phyloP scores from a whole-genome alignment of 495 filamentous ascomycete genomes.

The Aeminium ludgeri region DNA sequence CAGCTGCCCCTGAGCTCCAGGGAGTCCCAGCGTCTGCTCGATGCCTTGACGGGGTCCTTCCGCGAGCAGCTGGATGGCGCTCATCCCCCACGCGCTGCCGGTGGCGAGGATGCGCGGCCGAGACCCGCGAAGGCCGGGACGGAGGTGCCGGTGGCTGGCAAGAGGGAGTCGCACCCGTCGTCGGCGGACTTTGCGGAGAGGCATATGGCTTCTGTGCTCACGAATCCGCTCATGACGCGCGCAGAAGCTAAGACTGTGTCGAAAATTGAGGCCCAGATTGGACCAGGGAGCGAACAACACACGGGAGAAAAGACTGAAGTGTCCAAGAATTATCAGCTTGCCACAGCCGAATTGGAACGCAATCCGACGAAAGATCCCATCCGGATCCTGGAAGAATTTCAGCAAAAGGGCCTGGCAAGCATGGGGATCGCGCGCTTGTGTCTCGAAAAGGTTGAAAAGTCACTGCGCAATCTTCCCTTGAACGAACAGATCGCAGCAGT shows the following conservation, averaged over 20 bases:
- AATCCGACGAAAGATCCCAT: constrained; percentile 8
- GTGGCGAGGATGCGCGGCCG: not conserved
- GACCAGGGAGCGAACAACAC: too few species aligned
- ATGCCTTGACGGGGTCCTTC: constrained; percentile 59
- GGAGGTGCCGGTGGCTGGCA: not conserved
- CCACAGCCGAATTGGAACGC: not conserved
- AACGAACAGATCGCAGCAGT: not conserved
- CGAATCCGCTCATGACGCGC: constrained; percentile 7
- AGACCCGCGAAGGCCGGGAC: not conserved
- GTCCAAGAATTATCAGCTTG: too few species aligned
- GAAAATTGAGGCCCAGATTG: not conserved
- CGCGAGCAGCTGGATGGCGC: constrained; percentile 52
- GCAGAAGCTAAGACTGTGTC: not conserved
- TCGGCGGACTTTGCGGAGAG: constrained; percentile 8
- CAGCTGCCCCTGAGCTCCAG: constrained; percentile 47
- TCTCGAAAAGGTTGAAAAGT: constrained; percentile 1
- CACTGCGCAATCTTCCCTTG: not conserved
- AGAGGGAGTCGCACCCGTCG: constrained; percentile 2
- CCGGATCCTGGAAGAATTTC: constrained; percentile 8
- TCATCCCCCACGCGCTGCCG: constrained; percentile 25
- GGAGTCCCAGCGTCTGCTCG: constrained; percentile 51
- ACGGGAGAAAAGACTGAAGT: too few species aligned
- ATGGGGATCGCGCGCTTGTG: constrained; percentile 6
- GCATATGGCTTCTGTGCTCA: constrained; percentile 13
- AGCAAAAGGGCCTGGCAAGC: constrained; percentile 5